phyloP scores from a whole-genome alignment of 495 filamentous ascomycete species.

The Pseudevernia furfuracea region DNA sequence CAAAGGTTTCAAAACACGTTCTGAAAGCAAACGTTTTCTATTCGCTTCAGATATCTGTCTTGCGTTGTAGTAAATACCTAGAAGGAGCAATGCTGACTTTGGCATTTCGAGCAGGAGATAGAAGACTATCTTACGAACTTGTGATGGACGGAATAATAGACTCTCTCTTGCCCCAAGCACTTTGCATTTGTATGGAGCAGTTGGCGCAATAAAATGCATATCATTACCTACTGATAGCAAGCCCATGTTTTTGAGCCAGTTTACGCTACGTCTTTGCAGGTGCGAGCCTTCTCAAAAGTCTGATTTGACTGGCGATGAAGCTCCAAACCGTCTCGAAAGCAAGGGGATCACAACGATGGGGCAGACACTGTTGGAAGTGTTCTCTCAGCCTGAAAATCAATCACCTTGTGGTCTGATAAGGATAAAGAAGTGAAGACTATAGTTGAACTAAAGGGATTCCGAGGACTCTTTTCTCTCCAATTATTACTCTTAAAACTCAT shows the following conservation, averaged over 20 bases:
- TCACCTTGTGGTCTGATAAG: neutral
- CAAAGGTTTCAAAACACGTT: neutral
- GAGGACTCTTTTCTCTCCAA: neutral
- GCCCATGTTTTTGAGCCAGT: neutral
- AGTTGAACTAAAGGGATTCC: neutral
- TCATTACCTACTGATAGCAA: neutral
- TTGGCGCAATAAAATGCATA: neutral
- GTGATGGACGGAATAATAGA: conserved; percentile 37
- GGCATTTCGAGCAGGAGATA: conserved; percentile 53
- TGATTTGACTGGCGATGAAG: neutral
- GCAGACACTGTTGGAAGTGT: neutral
- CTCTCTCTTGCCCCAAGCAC: neutral
- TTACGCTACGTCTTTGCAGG: neutral
- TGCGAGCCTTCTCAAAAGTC: neutral
- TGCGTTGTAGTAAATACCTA: neutral
- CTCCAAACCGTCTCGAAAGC: neutral
- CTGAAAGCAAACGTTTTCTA: neutral
- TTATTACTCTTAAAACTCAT: neutral
- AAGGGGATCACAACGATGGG: neutral
- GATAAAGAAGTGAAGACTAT: neutral
- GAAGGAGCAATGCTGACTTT: neutral
- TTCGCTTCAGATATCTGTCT: neutral
- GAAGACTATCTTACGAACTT: conserved; percentile 98
- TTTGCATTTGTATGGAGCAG: neutral
- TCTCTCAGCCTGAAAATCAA: neutral